Evolutionary conservation across 768 basidiomycete genomes (phyloP), one percentile per base, ranked within the genome.

Genomic region (Strobilomyces dryophilus): DNA sequence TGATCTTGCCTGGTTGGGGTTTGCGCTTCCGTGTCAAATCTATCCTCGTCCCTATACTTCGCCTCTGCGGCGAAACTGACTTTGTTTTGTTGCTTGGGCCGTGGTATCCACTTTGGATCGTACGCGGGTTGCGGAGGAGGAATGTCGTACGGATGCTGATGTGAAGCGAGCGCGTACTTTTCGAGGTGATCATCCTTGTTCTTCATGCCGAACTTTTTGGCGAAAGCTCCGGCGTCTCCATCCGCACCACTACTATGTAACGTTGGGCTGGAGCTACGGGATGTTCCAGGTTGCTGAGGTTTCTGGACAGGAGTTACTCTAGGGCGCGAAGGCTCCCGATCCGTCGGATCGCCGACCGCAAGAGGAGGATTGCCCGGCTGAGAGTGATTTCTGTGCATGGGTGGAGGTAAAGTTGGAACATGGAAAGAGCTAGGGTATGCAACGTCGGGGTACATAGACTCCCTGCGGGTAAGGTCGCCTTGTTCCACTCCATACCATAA

Each of bases 131-230:
- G 64, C 3, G 84, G 85, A 2, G 82, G 74, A 17, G 70, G 71
- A 39, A 87, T 83, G 43, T 84, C 81, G 56, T 83, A 77, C 10
- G 84, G 83, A 55, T 85, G 82, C 45, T 75, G 70, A 68, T 82
- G 79, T 4, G 82, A 81, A 17, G 81, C 78, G 42, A 82, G 63
- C 1, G 80, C 74, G 52, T 73, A 80, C 61, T 69, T 75, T 54
- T 69, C 65, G n/a, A 64, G 52, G 21, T 72, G 67, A 26, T 64
- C 51, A 7, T 51, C 39, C 54, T 56, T 47, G 20, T 55, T 50
- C 49, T 40, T 62, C 11, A 55, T 10, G 14, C 35, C 32, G 20
- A 61, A 49, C 6, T 55, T 58, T 47, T 51, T 58, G 48, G 54
- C 60, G 14, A 58, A 58, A 26, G 26, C 56, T 45, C 60, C 58